Evolutionary conservation across 306 rosid species (phyloP), one percentile per base, ranked within the genome.

Genomic region (Cercis canadensis): DNA sequence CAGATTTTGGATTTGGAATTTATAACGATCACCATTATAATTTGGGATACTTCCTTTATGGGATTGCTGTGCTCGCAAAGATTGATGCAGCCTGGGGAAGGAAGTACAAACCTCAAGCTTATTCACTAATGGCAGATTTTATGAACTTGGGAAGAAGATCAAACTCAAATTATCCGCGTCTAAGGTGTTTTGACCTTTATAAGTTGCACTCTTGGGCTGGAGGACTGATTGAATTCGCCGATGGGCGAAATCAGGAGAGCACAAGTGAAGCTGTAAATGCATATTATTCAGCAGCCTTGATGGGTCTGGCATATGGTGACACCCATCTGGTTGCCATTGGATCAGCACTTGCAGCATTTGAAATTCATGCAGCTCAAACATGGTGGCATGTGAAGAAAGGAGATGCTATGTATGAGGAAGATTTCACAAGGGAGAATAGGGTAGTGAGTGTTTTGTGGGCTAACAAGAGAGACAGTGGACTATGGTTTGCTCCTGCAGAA

Each of bases 221-320:
- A 14, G 97, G 98, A n/a, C 66, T 88, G 58, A 88, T 87, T 9
- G 97, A 92, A 62, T 92, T 87, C 37, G 85, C 70, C 1, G 89
- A 92, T 11, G 98, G 98, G 46, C 78, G 98, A 65, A 92, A 92
- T 44, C 97, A 92, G 39, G 98, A 92, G 67, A 92, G 97, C 83
- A 67, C 96, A 0, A 90, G 98, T 9, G 98, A 92, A 67, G 98
- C 97, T 0, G 88, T 87, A 49, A 92, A 90, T 72, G 98, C 85
- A 3, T 92, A 92, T 63, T 90, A 92, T 61, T 83, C 97, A 5
- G 95, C 88, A 8, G 90, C 98, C 5, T 65, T 92, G 77, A 46
- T 92, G 80, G 97, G 98, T 43, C 70, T 92, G 40, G 97, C 92
- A 6, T 90, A 86, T 72, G 91, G 87, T 18, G 96, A 92, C 67